Conservation (phyloP, 108 stramenopile genomes). For the Cylindrotheca fusiformis region DNA sequence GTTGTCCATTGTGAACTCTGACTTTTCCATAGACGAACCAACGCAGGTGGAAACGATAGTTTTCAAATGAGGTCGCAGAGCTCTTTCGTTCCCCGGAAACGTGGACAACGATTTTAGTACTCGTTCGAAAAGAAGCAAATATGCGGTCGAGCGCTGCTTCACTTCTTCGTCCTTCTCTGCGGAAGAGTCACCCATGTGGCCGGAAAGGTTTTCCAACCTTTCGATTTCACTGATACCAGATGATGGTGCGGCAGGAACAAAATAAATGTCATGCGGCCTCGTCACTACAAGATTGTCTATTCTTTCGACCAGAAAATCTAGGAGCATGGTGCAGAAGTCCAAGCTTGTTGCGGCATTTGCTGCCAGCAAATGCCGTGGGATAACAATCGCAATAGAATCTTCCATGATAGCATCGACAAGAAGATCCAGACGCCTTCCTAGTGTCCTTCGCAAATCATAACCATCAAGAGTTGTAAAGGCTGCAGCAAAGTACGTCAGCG, state of each 20-base stretch:
- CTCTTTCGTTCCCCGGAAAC: constrained; percentile 85
- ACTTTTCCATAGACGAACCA: constrained; percentile 54
- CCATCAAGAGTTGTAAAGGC: constrained; percentile 86
- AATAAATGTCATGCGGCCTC: constrained; percentile 10
- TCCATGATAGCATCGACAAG: constrained; percentile 79
- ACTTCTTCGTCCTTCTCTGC: constrained; percentile 10
- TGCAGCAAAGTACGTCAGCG: constrained; percentile 85
- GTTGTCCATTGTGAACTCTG: constrained; percentile 61
- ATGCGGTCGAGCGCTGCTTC: constrained; percentile 25
- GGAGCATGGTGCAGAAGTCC: constrained; percentile 75
- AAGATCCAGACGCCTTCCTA: constrained; percentile 68
- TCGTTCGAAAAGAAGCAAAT: constrained; percentile 55
- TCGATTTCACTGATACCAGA: constrained; percentile 15
- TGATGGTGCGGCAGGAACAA: constrained; percentile 10
- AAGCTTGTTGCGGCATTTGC: constrained; percentile 63
- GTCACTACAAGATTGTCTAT: constrained; percentile 45
- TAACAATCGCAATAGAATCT: constrained; percentile 62
- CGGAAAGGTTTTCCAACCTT: constrained; percentile 4
- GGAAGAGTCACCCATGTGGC: not conserved
- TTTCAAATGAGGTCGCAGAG: constrained; percentile 82
- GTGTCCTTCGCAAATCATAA: constrained; percentile 62
- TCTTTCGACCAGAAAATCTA: constrained; percentile 71
- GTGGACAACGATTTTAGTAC: constrained; percentile 80
- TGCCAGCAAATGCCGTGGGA: constrained; percentile 82
- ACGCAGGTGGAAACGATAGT: constrained; percentile 68